Evolutionary conservation across 2,329 filamentous ascomycete species (phyloP).

Genomic region (Annulohypoxylon truncatum): DNA sequence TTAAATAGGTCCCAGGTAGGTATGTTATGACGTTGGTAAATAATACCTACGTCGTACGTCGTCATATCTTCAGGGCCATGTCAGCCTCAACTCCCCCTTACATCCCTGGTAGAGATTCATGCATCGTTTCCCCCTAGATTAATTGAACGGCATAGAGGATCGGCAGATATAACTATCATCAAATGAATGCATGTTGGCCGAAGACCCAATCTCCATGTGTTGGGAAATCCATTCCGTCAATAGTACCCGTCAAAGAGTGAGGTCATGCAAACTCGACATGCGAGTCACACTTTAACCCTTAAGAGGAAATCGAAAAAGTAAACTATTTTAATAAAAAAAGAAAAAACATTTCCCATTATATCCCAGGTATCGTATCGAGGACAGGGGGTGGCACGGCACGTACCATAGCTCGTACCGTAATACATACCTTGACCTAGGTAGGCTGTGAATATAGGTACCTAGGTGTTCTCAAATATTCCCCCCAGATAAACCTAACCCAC

Average conservation of each 20-base stretch:
- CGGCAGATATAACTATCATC: background rate
- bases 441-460: background rate
- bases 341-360: conserved; percentile 17
- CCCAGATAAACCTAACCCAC: conserved; percentile 20
- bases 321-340: background rate
- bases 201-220: background rate
- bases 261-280: conserved; percentile 26
- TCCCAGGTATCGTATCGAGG: background rate
- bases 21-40: background rate
- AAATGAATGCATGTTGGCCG: background rate
- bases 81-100: background rate
- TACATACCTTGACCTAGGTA: background rate
- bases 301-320: conserved; percentile 3
- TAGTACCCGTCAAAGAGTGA: conserved; percentile 15
- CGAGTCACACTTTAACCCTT: conserved; percentile 23
- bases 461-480: background rate
- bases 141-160: background rate
- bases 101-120: background rate
- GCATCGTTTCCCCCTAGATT: background rate
- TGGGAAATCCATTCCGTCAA: background rate
- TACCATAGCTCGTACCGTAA: background rate
- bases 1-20: background rate
- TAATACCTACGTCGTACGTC: background rate
- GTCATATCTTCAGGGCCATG: too few relatives aligned
- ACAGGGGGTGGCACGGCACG: conserved; percentile 21